phyloP scores from a whole-genome alignment of 176 grass and related monocot genomes.

The Saccharum officinarum region DNA sequence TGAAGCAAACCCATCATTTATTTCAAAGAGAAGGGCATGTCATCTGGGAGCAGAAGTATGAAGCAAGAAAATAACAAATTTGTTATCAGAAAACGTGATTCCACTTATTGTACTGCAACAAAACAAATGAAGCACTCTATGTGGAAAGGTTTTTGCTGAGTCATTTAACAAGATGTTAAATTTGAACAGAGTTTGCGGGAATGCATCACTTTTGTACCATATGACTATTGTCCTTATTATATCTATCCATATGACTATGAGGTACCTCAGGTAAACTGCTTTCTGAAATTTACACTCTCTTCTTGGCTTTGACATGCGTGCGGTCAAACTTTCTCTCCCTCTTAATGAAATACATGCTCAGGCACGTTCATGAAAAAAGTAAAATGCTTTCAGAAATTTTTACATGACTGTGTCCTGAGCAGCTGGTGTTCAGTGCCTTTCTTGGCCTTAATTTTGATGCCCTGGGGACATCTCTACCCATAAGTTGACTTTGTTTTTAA shows the following conservation, averaged over 20 bases:
- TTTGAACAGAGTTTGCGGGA: background rate
- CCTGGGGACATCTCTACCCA: background rate
- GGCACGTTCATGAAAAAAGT: background rate
- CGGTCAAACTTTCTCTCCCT: background rate
- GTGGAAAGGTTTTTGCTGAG: background rate
- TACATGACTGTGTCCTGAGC: background rate
- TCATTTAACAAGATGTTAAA: background rate
- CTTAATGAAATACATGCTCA: background rate
- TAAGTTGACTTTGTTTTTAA: background rate
- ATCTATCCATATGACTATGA: background rate
- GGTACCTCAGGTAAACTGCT: background rate
- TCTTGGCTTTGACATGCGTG: background rate
- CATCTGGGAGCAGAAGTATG: background rate
- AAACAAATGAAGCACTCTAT: background rate
- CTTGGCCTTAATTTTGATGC: background rate
- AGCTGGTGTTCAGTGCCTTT: background rate
- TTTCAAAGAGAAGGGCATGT: background rate
- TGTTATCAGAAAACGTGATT: background rate
- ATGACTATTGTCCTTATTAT: constrained; percentile 5
- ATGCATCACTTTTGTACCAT: background rate
- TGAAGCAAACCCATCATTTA: background rate
- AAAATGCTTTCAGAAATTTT: background rate
- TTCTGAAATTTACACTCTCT: background rate
- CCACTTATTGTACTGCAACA: background rate
- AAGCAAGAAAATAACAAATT: background rate